Conservation (phyloP, 495 filamentous ascomycete genomes). For the Tuber calosporum region DNA sequence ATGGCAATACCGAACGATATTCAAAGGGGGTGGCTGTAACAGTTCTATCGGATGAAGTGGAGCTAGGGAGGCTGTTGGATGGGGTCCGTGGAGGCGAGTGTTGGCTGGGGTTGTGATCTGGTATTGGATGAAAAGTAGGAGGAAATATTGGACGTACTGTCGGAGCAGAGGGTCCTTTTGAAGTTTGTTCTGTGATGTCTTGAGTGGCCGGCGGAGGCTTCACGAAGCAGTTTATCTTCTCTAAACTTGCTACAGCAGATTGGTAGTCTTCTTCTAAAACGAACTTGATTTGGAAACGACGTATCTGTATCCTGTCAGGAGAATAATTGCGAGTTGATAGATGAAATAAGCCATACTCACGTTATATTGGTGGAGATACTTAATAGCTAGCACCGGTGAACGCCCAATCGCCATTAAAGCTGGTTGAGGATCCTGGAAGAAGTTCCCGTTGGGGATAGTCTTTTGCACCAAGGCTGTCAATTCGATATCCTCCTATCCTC, state of each 20-base stretch:
- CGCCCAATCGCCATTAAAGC: constrained; percentile 32
- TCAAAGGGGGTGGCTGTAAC: background rate
- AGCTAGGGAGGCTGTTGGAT: constrained; percentile 14
- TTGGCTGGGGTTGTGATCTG: constrained; percentile 9
- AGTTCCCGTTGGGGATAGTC: constrained; percentile 12
- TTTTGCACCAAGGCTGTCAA: constrained; percentile 25
- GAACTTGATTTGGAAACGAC: constrained; percentile 48
- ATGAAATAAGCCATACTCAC: constrained; percentile 22
- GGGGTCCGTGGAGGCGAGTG: constrained; percentile 24
- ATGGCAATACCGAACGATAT: background rate
- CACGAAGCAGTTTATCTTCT: constrained; percentile 40
- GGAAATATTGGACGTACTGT: background rate
- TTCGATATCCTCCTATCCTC: constrained; percentile 30
- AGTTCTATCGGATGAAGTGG: constrained; percentile 7
- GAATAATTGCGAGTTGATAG: background rate
- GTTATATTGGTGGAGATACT: constrained; percentile 41
- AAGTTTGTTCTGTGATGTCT: constrained; percentile 13
- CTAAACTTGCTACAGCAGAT: constrained; percentile 38
- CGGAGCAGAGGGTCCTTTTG: constrained; percentile 6
- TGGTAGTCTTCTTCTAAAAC: constrained; percentile 42
- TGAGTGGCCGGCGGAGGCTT: constrained; percentile 20
- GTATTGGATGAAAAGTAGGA: background rate
- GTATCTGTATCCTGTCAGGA: constrained; percentile 39
- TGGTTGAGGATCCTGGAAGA: constrained; percentile 15
- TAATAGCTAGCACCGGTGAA: constrained; percentile 41